phyloP scores from a whole-genome alignment of 2,329 filamentous ascomycete genomes.

The Dactylellina parvicollis region DNA sequence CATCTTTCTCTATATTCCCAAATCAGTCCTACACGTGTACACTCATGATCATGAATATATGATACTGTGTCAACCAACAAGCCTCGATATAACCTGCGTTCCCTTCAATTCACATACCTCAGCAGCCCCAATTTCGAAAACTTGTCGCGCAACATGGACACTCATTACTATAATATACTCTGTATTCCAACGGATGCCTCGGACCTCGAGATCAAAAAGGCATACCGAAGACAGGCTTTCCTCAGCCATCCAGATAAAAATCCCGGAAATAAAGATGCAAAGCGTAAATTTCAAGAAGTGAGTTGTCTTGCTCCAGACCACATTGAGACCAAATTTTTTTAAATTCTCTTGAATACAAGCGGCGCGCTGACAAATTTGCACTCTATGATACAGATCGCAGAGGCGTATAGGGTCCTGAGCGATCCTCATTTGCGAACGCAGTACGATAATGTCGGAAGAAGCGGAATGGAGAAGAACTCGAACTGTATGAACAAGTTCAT shows the following conservation, averaged over 20 bases:
- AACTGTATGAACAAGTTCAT: background rate
- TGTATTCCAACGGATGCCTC: slow-evolving; percentile 19
- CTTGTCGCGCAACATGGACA: slow-evolving; percentile 11
- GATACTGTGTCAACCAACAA: too few relatives aligned
- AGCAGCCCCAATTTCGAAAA: too few relatives aligned
- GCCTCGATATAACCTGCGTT: too few relatives aligned
- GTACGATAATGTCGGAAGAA: slow-evolving; percentile 17
- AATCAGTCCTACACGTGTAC: too few relatives aligned
- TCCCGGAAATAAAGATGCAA: slow-evolving; percentile 14
- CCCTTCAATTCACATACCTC: too few relatives aligned
- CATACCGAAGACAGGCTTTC: slow-evolving; percentile 30
- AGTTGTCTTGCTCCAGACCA: too few relatives aligned
- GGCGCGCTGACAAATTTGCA: background rate
- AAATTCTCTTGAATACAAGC: too few relatives aligned
- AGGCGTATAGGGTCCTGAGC: slow-evolving; percentile 29
- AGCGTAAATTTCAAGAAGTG: slow-evolving; percentile 27
- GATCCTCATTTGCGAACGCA: slow-evolving; percentile 19
- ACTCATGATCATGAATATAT: too few relatives aligned
- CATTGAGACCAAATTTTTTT: too few relatives aligned
- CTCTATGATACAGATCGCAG: slow-evolving; percentile 12
- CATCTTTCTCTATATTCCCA: too few relatives aligned
- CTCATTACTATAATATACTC: slow-evolving; percentile 31
- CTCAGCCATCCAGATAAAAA: slow-evolving; percentile 38
- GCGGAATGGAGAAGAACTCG: slow-evolving; percentile 7
- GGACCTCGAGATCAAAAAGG: slow-evolving; percentile 27